Base-by-base conservation (phyloP, 768 basidiomycete species). In the Agaricus blazei region DNA sequence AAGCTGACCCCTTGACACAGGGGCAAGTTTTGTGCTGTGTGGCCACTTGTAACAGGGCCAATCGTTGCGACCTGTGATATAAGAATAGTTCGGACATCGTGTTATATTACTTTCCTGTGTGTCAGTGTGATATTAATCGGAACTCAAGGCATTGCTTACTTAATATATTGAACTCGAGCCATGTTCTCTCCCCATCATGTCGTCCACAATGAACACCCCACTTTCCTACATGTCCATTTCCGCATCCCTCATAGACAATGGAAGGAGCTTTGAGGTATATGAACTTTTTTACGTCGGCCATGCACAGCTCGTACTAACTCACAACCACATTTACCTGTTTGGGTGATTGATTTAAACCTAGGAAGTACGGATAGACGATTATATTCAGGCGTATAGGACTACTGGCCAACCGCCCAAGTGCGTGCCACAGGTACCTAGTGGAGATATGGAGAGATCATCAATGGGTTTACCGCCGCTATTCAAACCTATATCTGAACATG, bases 301-400 rank as follows among this genome's bases (percentile, higher is more conserved):
- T 34, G 34, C 2, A 34, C 7, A 34, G 15, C 42, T 36, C 9
- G 1, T 43, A 9, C 28, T 3, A 14, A 47, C 15, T 15, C 27
- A 15, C 6, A 15, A 9, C 14, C 26, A 26, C 48, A 9, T n/a
- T 31, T 42, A 15, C 38, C 14, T 37, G 8, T 27, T 34, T 34
- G 5, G 7, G 7, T 34, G 34, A 34, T 34, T 11, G 7, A 34
- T 34, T 34, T 8, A 34, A 34, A 34, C 34, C 5, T 62, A 86
- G 84, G 84, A 86, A 71, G 66, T 74, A 26, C 78, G 84, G 38
- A 59, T 75, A 4, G 68, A 74, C 37, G 84, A 84, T 63, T 87
- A 87, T 59, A 58, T 83, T 28, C 66, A 65, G 23, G 73, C 79
- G 0, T 84, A 81, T 60, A 64, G 60, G 28, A 59, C 73, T 0